Base-by-base conservation (phyloP, 2,329 filamentous ascomycete species). In the Penicillium sp. region DNA sequence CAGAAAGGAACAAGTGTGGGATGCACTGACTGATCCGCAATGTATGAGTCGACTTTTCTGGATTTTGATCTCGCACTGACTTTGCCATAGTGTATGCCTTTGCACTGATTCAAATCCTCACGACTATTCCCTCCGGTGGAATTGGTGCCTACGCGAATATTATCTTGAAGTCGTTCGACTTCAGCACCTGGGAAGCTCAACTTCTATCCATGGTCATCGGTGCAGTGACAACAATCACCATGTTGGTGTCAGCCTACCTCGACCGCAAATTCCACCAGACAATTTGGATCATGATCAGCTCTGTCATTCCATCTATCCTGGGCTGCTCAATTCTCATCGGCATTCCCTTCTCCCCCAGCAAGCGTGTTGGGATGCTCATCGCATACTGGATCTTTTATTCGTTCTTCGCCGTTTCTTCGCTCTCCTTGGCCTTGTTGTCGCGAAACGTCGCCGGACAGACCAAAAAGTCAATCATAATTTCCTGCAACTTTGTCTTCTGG, bases 381-480 rank as follows among this genome's bases (percentile, higher is more conserved):
- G 82, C 80, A 64, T 91, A 90, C 77, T 91, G 90, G 75, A 86
- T 90, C 56, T 86, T 85, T 0, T 79, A 90, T 22, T 89, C 86
- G 5, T 91, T 90, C 79, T 90, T 87, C 86, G 85, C 87, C 0
- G 87, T 87, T 0, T 83, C 87, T 62, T 87, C 85, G 1, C 75
- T 89, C 13, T 78, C 81, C 5, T 79, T 90, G 62, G 86, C 84
- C 22, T 79, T 90, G 75, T 78, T 89, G 51, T 83, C 83, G 0
- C 80, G 86, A 14, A 90, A 90, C 65, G 76, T 88, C 6, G 88
- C 84, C 27, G 88, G 88, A 0, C 86, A 88, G 62, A 90, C 87
- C 4, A 90, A 90, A 74, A 90, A 89, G 69, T 81, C 82, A 0
- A 79, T 86, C 14, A 83, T 83, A 11, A 81, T 89, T 8, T 85